These are phyloP conservation scores for Sphaerulina musiva DNA, from an alignment of 2,329 filamentous ascomycete species.

Conservation along the genomic window DNA sequence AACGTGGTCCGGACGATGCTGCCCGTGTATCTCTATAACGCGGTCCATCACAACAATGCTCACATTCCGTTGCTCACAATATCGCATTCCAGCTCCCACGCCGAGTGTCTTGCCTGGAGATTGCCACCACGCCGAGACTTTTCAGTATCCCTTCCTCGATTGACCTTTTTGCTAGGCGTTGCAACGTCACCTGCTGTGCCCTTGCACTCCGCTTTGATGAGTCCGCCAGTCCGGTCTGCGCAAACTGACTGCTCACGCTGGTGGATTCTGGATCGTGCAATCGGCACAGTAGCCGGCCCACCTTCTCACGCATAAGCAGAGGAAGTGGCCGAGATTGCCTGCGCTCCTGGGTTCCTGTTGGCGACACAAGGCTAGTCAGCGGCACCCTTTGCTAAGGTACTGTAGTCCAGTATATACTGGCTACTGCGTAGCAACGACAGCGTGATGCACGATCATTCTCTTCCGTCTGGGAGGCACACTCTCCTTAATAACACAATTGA, in stretches of 20 bases:
- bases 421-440: conserved; percentile 23
- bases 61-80: conserved; percentile 24
- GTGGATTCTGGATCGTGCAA: conserved; percentile 20
- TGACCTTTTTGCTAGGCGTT: conserved; percentile 16
- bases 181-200: conserved; percentile 25
- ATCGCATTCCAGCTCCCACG: conserved; percentile 24
- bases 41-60: conserved; percentile 25
- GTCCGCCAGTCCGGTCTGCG: conserved; percentile 18
- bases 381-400: conserved; percentile 22
- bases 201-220: conserved; percentile 30
- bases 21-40: conserved; percentile 10
- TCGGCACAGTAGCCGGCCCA: conserved; percentile 26
- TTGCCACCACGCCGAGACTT: conserved; percentile 26
- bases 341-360: conserved; percentile 23
- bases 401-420: conserved; percentile 24
- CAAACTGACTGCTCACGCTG: conserved; percentile 15
- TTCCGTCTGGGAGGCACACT: conserved; percentile 17
- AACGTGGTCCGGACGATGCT: conserved; percentile 9
- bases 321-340: conserved; percentile 30
- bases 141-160: conserved; percentile 25
- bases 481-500: conserved; percentile 13
- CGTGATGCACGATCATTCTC: conserved; percentile 6
- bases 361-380: conserved; percentile 32
- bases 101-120: conserved; percentile 25
- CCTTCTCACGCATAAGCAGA: conserved; percentile 25